Conservation (phyloP, 139 green algal genomes). For the Asterochloris erici region DNA sequence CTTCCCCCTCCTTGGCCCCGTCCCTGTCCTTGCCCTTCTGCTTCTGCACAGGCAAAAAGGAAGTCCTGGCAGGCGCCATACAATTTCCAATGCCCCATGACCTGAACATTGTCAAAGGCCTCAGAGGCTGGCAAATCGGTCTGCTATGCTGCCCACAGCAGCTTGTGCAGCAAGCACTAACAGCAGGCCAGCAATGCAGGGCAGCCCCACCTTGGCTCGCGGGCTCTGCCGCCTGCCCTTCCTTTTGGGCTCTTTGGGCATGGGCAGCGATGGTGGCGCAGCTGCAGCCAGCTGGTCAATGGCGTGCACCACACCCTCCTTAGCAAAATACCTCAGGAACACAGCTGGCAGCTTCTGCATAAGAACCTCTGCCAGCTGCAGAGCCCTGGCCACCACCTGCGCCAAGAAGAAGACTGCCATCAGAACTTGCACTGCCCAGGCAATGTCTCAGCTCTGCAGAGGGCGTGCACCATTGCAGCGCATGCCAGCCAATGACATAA, state of each 20-base stretch:
- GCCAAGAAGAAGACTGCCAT: no score
- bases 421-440: no score
- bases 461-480: no score
- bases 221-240: constrained; percentile 16
- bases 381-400: constrained; percentile 26
- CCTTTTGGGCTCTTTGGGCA: not conserved
- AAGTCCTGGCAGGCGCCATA: no score
- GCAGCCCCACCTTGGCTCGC: constrained; percentile 14
- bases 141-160: no score
- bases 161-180: no score
- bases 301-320: constrained; percentile 89
- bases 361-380: constrained; percentile 80
- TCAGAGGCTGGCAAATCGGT: no score
- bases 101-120: no score
- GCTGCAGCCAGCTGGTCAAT: constrained; percentile 75
- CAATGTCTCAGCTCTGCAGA: no score
- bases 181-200: no score
- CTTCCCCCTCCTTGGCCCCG: not conserved
- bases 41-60: not conserved
- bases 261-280: not conserved
- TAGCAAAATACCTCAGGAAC: constrained; percentile 73
- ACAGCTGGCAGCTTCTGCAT: constrained; percentile 85
- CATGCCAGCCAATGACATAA: no score
- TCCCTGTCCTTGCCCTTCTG: constrained; percentile 9
- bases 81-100: no score